Conservation (phyloP, 208 protist species). For the Leishmania mexicana region DNA sequence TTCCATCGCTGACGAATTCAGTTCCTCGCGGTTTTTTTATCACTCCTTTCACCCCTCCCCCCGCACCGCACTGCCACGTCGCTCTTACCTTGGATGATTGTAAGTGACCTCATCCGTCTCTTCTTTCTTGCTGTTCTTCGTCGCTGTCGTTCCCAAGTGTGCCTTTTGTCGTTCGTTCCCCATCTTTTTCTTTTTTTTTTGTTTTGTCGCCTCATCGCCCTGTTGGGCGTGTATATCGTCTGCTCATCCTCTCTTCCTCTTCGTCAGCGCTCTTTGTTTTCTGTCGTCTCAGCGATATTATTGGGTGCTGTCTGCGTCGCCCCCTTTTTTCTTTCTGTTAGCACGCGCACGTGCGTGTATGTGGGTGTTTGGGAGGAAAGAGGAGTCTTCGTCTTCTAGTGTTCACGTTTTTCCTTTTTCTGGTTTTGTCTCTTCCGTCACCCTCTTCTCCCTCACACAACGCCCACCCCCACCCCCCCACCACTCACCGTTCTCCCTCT, state of each 20-base stretch:
- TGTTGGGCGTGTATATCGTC: background rate
- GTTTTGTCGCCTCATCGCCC: background rate
- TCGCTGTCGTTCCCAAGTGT: background rate
- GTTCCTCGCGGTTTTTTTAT: background rate
- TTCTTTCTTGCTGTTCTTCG: background rate
- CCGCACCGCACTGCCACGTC: background rate
- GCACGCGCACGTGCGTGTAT: no score
- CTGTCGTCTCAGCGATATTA: background rate
- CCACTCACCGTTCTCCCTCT: background rate
- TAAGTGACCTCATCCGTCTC: background rate
- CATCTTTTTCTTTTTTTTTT: background rate
- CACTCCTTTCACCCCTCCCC: background rate
- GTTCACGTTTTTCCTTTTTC: background rate
- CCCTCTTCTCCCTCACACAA: background rate
- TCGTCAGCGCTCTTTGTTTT: background rate
- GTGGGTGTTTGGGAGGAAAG: background rate
- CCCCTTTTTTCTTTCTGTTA: background rate
- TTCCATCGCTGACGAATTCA: background rate
- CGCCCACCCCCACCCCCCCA: background rate
- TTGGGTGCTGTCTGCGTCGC: background rate
- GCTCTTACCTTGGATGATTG: background rate
- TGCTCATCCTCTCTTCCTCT: background rate
- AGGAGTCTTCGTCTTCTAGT: background rate
- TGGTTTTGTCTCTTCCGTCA: background rate
- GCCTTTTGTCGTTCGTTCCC: background rate